phyloP scores from a whole-genome alignment of 2,329 filamentous ascomycete genomes.

The Calonectria hawksworthii region DNA sequence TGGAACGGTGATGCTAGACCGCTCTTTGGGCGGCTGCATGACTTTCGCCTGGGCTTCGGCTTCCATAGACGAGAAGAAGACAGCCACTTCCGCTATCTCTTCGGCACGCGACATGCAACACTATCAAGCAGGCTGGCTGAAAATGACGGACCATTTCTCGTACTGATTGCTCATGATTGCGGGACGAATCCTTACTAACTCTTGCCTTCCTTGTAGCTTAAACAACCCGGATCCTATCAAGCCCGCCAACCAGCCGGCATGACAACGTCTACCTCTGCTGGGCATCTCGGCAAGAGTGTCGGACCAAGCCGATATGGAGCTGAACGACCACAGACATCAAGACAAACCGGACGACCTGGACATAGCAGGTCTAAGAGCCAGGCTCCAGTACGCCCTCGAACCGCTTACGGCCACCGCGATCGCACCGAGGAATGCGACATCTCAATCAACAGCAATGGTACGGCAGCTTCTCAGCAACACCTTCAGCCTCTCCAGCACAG shows the following conservation, averaged over 20 bases:
- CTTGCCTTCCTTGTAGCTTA: slow-evolving; percentile 46
- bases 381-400: slow-evolving; percentile 51
- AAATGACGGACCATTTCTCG: slow-evolving; percentile 26
- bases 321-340: slow-evolving; percentile 66
- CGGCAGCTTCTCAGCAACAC: slow-evolving; percentile 39
- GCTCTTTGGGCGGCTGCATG: slow-evolving; percentile 21
- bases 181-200: slow-evolving; percentile 20
- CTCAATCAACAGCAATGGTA: slow-evolving; percentile 53
- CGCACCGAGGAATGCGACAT: slow-evolving; percentile 57
- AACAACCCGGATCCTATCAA: slow-evolving; percentile 47
- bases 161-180: slow-evolving; percentile 28
- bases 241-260: slow-evolving; percentile 52
- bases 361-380: slow-evolving; percentile 60
- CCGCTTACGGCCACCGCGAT: slow-evolving; percentile 57
- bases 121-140: slow-evolving; percentile 14
- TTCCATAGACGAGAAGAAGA: slow-evolving; percentile 26
- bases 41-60: slow-evolving; percentile 23
- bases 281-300: slow-evolving; percentile 69
- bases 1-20: slow-evolving; percentile 22
- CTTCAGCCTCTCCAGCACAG: slow-evolving; percentile 36
- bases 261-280: slow-evolving; percentile 50
- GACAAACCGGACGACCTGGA: slow-evolving; percentile 61
- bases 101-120: slow-evolving; percentile 16
- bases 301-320: slow-evolving; percentile 66
- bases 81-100: slow-evolving; percentile 19